phyloP scores from a whole-genome alignment of 1,139 yeast species.

The Pichiaceae sp. region DNA sequence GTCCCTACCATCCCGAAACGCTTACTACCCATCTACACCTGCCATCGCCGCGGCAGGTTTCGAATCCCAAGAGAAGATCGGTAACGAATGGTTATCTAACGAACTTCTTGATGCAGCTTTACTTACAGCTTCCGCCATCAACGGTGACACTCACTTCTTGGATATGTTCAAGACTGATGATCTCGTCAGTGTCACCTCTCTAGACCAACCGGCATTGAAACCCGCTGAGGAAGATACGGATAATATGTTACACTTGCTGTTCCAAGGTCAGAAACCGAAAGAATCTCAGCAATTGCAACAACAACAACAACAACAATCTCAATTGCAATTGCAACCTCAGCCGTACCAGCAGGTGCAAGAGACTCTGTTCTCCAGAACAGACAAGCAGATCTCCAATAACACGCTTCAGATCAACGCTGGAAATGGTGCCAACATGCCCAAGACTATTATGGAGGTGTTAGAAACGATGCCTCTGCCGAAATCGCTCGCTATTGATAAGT shows the following conservation, averaged over 20 bases:
- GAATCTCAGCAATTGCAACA: neutral
- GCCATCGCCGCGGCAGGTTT: neutral
- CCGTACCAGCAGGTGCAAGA: slow-evolving; percentile 7
- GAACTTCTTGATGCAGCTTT: slow-evolving; percentile 67
- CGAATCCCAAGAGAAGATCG: slow-evolving; percentile 9
- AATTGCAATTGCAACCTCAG: neutral
- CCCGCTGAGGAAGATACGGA: slow-evolving; percentile 19
- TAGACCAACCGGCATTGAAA: neutral
- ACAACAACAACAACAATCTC: neutral
- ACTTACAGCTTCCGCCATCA: slow-evolving; percentile 64
- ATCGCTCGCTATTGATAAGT: slow-evolving; percentile 26
- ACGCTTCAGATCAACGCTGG: slow-evolving; percentile 23
- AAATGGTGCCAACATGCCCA: slow-evolving; percentile 23
- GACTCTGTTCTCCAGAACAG: slow-evolving; percentile 8
- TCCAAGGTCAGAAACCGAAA: slow-evolving; percentile 29
- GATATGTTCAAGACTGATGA: slow-evolving; percentile 37
- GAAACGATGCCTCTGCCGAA: slow-evolving; percentile 39
- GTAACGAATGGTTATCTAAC: slow-evolving; percentile 57
- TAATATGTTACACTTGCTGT: slow-evolving; percentile 43
- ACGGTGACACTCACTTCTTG: slow-evolving; percentile 51
- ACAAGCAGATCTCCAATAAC: slow-evolving; percentile 13
- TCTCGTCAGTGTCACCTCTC: neutral
- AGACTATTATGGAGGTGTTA: slow-evolving; percentile 38
- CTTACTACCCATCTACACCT: neutral
- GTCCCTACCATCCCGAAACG: neutral